phyloP scores from a whole-genome alignment of 257 asterid genomes.

The Fraxinus cuspidata region DNA sequence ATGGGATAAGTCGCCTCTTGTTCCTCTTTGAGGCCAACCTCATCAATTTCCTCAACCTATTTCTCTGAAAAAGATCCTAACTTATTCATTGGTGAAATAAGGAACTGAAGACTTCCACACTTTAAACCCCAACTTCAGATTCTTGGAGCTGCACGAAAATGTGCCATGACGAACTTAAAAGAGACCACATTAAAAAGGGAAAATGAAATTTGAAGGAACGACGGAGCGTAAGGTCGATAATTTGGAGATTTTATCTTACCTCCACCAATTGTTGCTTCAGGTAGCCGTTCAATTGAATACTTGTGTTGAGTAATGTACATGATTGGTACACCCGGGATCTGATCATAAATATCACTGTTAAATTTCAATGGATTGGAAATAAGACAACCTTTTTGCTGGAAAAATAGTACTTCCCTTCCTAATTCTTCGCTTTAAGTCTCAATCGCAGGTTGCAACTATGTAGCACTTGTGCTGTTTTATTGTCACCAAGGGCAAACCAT shows the following conservation, averaged over 20 bases:
- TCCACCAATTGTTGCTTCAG: slow-evolving; percentile 95
- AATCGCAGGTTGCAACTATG: slow-evolving; percentile 96
- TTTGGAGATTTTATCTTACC: slow-evolving; percentile 41
- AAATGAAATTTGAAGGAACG: background rate
- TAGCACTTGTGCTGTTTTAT: slow-evolving; percentile 85
- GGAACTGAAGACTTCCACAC: background rate
- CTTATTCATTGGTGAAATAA: background rate
- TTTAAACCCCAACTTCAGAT: slow-evolving; percentile 14
- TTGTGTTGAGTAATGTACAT: slow-evolving; percentile 82
- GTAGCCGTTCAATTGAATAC: slow-evolving; percentile 87
- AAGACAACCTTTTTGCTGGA: background rate
- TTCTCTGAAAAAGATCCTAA: background rate
- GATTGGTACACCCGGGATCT: slow-evolving; percentile 96
- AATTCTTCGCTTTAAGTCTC: slow-evolving; percentile 93
- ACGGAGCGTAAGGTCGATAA: background rate
- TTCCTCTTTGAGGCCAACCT: background rate
- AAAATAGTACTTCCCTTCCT: slow-evolving; percentile 57
- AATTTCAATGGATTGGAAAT: slow-evolving; percentile 2
- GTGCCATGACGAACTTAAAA: background rate
- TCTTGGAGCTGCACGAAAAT: slow-evolving; percentile 44
- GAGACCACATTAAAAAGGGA: background rate
- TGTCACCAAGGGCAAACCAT: slow-evolving; percentile 20
- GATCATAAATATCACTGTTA: slow-evolving; percentile 20
- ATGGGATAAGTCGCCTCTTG: background rate
- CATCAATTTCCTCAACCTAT: background rate